Percentiles rank a stretch among this genome's conserved stretches.
Evolutionary conservation across 768 basidiomycete genomes (phyloP).

Genomic region (Lentinula raphanica): DNA sequence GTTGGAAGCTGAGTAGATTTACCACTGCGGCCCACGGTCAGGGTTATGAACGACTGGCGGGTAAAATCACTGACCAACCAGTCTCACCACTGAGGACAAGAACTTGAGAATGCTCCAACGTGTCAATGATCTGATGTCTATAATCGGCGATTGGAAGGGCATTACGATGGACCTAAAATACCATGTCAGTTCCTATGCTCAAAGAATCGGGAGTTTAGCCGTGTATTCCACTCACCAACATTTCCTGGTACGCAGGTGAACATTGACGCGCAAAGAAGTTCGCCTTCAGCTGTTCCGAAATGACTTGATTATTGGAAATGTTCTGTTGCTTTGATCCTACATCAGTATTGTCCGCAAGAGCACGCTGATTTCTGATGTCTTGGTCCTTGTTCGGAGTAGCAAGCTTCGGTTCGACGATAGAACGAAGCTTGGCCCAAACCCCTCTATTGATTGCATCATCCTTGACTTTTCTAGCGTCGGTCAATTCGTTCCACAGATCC

Average conservation of each 20-base stretch:
- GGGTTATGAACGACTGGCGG: neutral
- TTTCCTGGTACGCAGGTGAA: slow-evolving; percentile 71
- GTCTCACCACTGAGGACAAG: slow-evolving; percentile 70
- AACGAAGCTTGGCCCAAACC: slow-evolving; percentile 65
- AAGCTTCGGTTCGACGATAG: slow-evolving; percentile 62
- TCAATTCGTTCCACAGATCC: slow-evolving; percentile 91
- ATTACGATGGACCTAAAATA: slow-evolving; percentile 61
- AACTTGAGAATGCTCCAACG: slow-evolving; percentile 71
- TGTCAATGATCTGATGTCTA: slow-evolving; percentile 63
- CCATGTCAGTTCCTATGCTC: neutral
- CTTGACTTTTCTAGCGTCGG: slow-evolving; percentile 49
- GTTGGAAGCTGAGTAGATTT: slow-evolving; percentile 96
- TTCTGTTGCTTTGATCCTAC: neutral
- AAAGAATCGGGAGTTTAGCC: neutral
- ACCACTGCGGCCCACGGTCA: slow-evolving; percentile 47
- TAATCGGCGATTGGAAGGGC: slow-evolving; percentile 82
- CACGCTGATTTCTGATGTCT: neutral
- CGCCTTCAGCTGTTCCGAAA: slow-evolving; percentile 48
- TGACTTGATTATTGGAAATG: neutral
- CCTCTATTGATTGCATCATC: slow-evolving; percentile 63
- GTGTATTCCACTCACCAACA: slow-evolving; percentile 57
- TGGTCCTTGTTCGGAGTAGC: slow-evolving; percentile 36
- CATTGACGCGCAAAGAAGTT: slow-evolving; percentile 59
- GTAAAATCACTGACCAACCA: slow-evolving; percentile 27
- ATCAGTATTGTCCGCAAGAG: neutral